Evolutionary conservation across 2,329 filamentous ascomycete species (phyloP).

Genomic region (Botryotinia globosa): DNA sequence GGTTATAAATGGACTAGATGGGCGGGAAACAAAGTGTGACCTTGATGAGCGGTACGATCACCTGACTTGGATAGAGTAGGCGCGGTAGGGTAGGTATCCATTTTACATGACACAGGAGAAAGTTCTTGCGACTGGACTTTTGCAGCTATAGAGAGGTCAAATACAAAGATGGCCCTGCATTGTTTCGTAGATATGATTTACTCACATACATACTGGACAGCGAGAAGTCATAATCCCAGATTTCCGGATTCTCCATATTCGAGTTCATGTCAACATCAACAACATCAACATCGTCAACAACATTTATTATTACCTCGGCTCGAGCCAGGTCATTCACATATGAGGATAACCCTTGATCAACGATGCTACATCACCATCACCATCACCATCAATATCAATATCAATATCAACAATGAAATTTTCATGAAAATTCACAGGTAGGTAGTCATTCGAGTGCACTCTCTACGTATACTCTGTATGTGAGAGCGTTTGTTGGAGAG

Average conservation of each 20-base stretch:
- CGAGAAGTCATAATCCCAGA: neutral
- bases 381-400: too few relatives aligned
- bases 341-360: neutral
- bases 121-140: neutral
- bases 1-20: neutral
- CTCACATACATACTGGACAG: neutral
- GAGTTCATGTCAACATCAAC: neutral
- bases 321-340: neutral
- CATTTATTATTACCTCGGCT: neutral
- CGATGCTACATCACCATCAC: neutral
- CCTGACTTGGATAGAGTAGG: neutral
- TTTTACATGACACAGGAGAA: conserved; percentile 3
- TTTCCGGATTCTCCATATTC: neutral
- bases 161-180: neutral
- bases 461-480: neutral
- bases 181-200: neutral
- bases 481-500: neutral
- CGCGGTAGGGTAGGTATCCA: too few relatives aligned
- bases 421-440: neutral
- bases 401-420: neutral
- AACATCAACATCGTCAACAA: neutral
- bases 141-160: neutral
- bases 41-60: fast-evolving
- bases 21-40: neutral
- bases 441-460: neutral